These are phyloP conservation scores for Erodium trifolium DNA, from an alignment of 441 rosid species.

Conservation along the genomic window DNA sequence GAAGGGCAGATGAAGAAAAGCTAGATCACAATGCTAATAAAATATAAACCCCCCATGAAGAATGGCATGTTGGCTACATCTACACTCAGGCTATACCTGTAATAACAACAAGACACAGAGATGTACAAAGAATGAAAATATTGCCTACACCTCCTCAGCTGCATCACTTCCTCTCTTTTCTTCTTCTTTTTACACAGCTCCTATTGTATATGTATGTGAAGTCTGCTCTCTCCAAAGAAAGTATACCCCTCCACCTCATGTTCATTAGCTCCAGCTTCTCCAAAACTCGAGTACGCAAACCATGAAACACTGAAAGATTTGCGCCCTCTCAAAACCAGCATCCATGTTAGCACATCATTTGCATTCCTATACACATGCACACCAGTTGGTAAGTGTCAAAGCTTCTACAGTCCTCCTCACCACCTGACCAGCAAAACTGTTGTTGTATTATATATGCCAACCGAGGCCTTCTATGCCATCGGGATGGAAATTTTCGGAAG, in stretches of 20 bases:
- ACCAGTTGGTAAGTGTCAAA: background rate
- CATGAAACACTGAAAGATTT: no score
- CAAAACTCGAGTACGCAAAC: conserved; percentile 5
- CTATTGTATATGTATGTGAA: conserved; percentile 24
- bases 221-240: conserved; percentile 18
- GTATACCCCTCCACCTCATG: conserved; percentile 16
- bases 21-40: background rate
- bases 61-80: background rate
- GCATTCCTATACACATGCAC: conserved; percentile 26
- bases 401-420: no score
- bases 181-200: conserved; percentile 29
- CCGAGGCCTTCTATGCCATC: conserved; percentile 5
- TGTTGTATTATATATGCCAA: background rate
- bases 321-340: no score
- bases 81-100: background rate
- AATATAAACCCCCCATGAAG: background rate
- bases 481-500: conserved; percentile 8
- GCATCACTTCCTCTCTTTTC: conserved; percentile 13
- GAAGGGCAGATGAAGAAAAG: background rate
- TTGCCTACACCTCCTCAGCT: conserved; percentile 32
- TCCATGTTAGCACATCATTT: no score
- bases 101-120: conserved; percentile 14
- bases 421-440: no score
- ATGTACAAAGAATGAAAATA: conserved; percentile 27
- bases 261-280: conserved; percentile 18